Percentiles rank a stretch among this genome's conserved stretches.
These are phyloP conservation scores for Urtica urens DNA, from an alignment of 306 rosid species.

Conservation along the genomic window DNA sequence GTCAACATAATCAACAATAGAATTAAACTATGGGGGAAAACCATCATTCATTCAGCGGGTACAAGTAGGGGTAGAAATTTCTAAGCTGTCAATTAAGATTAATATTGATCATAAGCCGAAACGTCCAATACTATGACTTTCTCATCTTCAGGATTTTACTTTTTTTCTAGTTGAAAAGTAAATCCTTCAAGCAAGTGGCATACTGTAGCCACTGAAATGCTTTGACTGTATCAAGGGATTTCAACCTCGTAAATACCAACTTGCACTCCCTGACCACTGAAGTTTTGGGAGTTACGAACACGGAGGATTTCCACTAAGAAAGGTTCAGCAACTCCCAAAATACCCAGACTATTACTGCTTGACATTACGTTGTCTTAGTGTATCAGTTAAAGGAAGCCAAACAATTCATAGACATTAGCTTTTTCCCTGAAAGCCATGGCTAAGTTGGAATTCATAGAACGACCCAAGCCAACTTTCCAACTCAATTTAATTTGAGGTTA, in stretches of 20 bases:
- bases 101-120: neutral
- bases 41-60: constrained; percentile 9
- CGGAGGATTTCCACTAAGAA: neutral
- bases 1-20: constrained; percentile 18
- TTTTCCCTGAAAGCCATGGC: too few species aligned
- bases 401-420: too few species aligned
- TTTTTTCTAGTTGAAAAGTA: too few species aligned
- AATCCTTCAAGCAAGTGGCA: neutral
- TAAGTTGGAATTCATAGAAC: too few species aligned
- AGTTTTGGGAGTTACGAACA: neutral
- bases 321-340: neutral
- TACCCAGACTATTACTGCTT: neutral
- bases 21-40: constrained; percentile 8
- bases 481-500: too few species aligned
- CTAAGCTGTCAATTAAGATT: too few species aligned
- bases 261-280: neutral
- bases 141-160: neutral
- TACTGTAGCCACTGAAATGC: neutral
- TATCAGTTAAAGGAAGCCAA: neutral
- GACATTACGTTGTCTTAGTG: neutral
- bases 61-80: too few species aligned
- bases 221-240: neutral
- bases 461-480: too few species aligned
- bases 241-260: neutral
- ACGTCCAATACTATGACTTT: neutral